Evolutionary conservation across 2,329 filamentous ascomycete species (phyloP), one percentile per base, ranked within the genome.

Genomic region (Talaromyces atroroseus): DNA sequence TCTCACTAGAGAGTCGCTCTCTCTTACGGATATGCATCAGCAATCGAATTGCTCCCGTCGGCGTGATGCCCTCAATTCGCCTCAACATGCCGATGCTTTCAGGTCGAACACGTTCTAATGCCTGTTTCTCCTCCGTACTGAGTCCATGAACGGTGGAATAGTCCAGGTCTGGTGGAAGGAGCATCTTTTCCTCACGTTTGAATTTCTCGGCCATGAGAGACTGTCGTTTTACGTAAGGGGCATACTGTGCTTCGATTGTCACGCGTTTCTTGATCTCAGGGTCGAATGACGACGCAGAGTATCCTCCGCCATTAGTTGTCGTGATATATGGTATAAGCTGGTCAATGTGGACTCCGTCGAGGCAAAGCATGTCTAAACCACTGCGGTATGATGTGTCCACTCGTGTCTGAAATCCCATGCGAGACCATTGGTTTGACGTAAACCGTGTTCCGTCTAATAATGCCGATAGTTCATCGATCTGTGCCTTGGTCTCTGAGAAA

Each of bases 81-180:
- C 90, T 80, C 32, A 92, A 92, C 80, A 96, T 94, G 0, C 90
- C 92, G 21, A 99, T 78, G 59, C 84, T 95, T 72, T 95, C 90
- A 0, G 94, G 94, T 52, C 83, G 78, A 1, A 90, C 88, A 2
- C 78, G 76, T 58, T 82, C 80, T 36, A 99, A 77, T 3, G 87
- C 80, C 26, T 83, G 79, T 71, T 83, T 86, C 76, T 97, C 94
- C 58, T 90, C 91, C 38, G 84, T 81, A 56, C 89, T 91, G 52
- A 99, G 76, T 0, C 91, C 91, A 34, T 81, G 77, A 0, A 99
- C 80, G 12, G 72, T 65, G 45, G 83, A 79, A 65, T 96, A 99
- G 64, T 96, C 85, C 14, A 97, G 70, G 62, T 91, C 84, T 0
- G 78, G 63, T 0, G 92, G 90, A 12, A 99, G 74, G 14, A 77